Evolutionary conservation across 805 yeast genomes (phyloP).

Genomic region (Starmerella bombicola): DNA sequence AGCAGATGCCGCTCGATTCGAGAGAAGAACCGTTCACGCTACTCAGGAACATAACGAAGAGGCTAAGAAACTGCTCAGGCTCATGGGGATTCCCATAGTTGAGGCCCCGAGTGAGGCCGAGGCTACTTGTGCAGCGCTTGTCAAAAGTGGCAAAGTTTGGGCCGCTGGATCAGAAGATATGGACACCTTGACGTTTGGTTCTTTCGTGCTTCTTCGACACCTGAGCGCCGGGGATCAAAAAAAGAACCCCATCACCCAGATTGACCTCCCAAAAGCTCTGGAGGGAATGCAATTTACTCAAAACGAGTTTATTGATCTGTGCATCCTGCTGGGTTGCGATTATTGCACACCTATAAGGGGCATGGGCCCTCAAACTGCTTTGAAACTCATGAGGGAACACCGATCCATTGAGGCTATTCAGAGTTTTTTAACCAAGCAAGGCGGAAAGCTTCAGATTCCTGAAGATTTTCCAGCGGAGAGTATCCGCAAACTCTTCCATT

Average conservation of each 20-base stretch:
- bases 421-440: constrained; percentile 39
- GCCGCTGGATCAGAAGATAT: constrained; percentile 98
- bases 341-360: constrained; percentile 93
- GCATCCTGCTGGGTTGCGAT: constrained; percentile 92
- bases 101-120: constrained; percentile 98
- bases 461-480: constrained; percentile 89
- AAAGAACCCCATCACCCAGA: constrained; percentile 83
- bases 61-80: constrained; percentile 61
- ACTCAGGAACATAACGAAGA: constrained; percentile 87
- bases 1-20: constrained; percentile 62
- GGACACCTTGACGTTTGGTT: constrained; percentile 90
- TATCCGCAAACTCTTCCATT: constrained; percentile 69
- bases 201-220: constrained; percentile 74
- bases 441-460: constrained; percentile 69
- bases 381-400: constrained; percentile 76
- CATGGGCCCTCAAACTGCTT: constrained; percentile 91
- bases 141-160: constrained; percentile 78
- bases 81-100: constrained; percentile 93
- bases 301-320: constrained; percentile 72
- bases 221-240: constrained; percentile 89
- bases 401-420: constrained; percentile 69
- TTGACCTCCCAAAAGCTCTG: constrained; percentile 51
- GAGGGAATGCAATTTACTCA: constrained; percentile 65
- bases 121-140: constrained; percentile 93
- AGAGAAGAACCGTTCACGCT: constrained; percentile 80